A percentile compares a stretch with the other conserved stretches of the same genome.
Conservation (phyloP, 23 red algal genomes). For the Gracilaria domingensis region DNA sequence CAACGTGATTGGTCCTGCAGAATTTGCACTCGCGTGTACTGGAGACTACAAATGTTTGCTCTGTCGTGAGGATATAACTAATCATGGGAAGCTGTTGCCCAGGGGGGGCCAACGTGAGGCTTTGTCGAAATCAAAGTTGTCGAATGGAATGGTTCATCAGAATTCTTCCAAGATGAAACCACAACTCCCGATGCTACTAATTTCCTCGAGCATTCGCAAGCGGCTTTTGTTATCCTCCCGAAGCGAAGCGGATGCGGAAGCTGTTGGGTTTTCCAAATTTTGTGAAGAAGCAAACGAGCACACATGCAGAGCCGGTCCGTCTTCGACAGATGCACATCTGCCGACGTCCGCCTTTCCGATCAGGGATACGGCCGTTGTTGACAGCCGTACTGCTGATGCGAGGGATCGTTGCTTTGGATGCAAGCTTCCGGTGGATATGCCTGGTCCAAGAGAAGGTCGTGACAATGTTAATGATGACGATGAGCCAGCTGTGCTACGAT, state of each 20-base stretch:
- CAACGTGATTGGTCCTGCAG: slow-evolving; percentile 36
- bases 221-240: background rate
- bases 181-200: slow-evolving; percentile 30
- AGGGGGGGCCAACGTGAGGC: background rate
- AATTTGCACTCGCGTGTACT: slow-evolving; percentile 6
- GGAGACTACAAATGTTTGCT: slow-evolving; percentile 39
- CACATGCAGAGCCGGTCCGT: slow-evolving; percentile 4
- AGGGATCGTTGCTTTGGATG: slow-evolving; percentile 35
- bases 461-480: background rate
- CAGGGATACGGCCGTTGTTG: background rate
- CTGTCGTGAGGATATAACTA: background rate
- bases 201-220: slow-evolving; percentile 11
- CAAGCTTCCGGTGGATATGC: slow-evolving; percentile 23
- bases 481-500: slow-evolving; percentile 6
- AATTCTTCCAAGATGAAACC: background rate
- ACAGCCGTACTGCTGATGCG: background rate
- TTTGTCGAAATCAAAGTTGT: background rate
- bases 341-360: slow-evolving; percentile 11
- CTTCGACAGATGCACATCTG: background rate
- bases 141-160: background rate
- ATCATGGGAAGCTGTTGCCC: background rate
- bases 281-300: slow-evolving; percentile 49
- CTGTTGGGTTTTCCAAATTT: slow-evolving; percentile 47
- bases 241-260: background rate
- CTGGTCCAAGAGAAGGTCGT: background rate